phyloP scores from a whole-genome alignment of 345 rosid genomes.

The Geranium brycei region DNA sequence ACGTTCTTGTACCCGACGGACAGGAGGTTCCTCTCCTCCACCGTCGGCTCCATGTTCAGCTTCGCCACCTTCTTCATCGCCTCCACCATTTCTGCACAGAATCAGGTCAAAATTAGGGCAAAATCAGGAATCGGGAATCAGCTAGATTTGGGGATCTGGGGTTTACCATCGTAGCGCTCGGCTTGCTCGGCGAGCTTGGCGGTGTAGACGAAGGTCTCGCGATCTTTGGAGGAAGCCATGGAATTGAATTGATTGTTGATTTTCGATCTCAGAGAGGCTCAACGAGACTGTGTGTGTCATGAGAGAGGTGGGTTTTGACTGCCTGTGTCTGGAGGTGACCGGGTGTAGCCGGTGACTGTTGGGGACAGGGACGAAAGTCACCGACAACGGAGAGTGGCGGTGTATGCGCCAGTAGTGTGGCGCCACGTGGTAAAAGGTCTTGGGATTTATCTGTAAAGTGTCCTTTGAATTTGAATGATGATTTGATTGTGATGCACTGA shows the following conservation, averaged over 20 bases:
- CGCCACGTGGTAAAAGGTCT: neutral
- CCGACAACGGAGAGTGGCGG: neutral
- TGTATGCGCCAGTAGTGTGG: neutral
- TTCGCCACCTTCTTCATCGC: conserved; percentile 50
- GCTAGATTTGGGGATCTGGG: too few species aligned
- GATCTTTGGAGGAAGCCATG: conserved; percentile 35
- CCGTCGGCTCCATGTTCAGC: conserved; percentile 37
- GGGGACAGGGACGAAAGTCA: neutral
- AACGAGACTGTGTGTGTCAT: neutral
- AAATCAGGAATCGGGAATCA: conserved; percentile 1
- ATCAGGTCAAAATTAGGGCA: neutral
- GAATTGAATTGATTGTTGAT: neutral
- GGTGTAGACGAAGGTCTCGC: conserved; percentile 31
- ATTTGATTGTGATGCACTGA: too few species aligned
- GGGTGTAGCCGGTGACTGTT: neutral
- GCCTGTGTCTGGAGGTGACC: neutral
- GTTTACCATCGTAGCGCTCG: conserved; percentile 42
- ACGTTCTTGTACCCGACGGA: conserved; percentile 67
- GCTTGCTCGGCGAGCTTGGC: conserved; percentile 69
- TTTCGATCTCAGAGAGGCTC: neutral
- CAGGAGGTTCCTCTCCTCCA: conserved; percentile 54
- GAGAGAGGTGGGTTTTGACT: neutral
- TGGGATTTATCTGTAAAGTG: neutral
- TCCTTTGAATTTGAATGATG: neutral
- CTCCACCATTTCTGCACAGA: conserved; percentile 46